Conservation (phyloP, 2,329 filamentous ascomycete genomes). For the Botrytis fragariae region DNA sequence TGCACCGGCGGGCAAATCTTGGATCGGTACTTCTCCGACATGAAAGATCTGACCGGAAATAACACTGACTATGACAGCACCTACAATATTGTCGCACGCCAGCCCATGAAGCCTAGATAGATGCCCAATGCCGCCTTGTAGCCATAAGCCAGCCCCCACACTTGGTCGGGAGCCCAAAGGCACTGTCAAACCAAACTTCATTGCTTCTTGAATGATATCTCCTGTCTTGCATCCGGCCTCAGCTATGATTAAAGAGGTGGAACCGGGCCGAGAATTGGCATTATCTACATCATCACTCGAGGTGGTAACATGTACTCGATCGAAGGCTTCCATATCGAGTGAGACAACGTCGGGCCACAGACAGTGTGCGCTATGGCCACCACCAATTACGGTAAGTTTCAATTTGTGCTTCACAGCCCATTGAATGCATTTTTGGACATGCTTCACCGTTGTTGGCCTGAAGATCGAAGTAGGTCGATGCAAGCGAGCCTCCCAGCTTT, state of each 20-base stretch:
- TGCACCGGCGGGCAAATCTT: conserved; percentile 25
- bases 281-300: conserved; percentile 21
- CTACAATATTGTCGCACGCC: conserved; percentile 58
- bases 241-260: conserved; percentile 46
- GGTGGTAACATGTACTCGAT: conserved; percentile 47
- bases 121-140: conserved; percentile 61
- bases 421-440: conserved; percentile 54
- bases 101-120: conserved; percentile 47
- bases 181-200: conserved; percentile 50
- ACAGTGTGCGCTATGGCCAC: conserved; percentile 61
- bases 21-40: conserved; percentile 44
- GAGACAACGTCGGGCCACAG: conserved; percentile 51
- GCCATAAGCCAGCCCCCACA: conserved; percentile 60
- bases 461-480: conserved; percentile 46
- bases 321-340: conserved; percentile 58
- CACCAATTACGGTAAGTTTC: conserved; percentile 53
- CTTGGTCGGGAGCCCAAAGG: conserved; percentile 61
- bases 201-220: conserved; percentile 48
- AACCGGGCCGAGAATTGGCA: conserved; percentile 24
- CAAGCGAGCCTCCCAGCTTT: conserved; percentile 51
- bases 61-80: conserved; percentile 56
- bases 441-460: conserved; percentile 45
- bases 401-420: conserved; percentile 52
- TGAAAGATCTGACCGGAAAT: conserved; percentile 47
- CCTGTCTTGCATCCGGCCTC: conserved; percentile 56